These are phyloP conservation scores for Candida ovalis DNA, from an alignment of 805 yeast species.

Conservation along the genomic window DNA sequence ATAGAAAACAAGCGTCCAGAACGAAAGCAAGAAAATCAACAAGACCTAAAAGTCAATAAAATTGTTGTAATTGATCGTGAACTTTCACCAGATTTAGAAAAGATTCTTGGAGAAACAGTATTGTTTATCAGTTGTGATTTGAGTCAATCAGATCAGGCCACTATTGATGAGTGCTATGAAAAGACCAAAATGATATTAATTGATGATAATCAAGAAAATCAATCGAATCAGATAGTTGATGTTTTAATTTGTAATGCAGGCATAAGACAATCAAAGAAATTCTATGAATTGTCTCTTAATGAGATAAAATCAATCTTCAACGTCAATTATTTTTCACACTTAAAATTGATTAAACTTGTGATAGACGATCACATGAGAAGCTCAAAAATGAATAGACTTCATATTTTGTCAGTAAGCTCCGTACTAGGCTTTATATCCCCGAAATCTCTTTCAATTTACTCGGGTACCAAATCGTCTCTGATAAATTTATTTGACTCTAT, in stretches of 20 bases:
- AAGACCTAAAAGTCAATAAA: conserved; percentile 7
- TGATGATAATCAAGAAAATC: conserved; percentile 7
- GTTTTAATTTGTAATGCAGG: conserved; percentile 49
- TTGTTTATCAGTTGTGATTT: conserved; percentile 27
- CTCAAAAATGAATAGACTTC: conserved; percentile 26
- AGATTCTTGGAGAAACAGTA: conserved; percentile 13
- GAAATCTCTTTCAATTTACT: conserved; percentile 41
- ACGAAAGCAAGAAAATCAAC: background rate
- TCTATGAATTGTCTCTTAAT: conserved; percentile 24
- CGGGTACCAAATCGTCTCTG: conserved; percentile 47
- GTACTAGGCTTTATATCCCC: conserved; percentile 49
- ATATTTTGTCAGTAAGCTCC: conserved; percentile 42
- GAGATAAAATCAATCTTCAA: conserved; percentile 22
- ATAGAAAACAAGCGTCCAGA: background rate
- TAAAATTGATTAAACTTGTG: conserved; percentile 35
- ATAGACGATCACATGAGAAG: conserved; percentile 26
- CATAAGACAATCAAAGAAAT: conserved; percentile 33
- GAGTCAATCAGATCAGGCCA: background rate
- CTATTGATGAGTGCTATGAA: conserved; percentile 24
- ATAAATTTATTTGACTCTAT: conserved; percentile 43
- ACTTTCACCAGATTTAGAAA: conserved; percentile 14
- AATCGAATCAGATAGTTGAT: conserved; percentile 15
- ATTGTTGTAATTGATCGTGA: conserved; percentile 34
- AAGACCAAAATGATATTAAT: conserved; percentile 15
- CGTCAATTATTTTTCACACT: conserved; percentile 42